Evolutionary conservation across 805 yeast genomes (phyloP).

Genomic region (Priceomyces carsonii): DNA sequence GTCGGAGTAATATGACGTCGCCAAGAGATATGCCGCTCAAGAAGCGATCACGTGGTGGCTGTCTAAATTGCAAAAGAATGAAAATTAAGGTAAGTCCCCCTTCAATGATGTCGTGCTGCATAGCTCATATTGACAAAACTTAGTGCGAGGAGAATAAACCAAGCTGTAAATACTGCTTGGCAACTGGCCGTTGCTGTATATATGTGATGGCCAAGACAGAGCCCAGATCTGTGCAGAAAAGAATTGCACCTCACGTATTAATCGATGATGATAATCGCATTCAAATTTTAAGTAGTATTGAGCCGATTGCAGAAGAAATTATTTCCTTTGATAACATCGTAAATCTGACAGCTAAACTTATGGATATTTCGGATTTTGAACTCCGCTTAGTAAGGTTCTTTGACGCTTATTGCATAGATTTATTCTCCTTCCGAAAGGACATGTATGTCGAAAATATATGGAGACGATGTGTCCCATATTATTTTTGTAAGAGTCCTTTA

Average conservation of each 20-base stretch:
- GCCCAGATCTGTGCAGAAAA: too few relatives aligned
- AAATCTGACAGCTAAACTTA: constrained; percentile 19
- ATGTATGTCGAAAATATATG: constrained; percentile 21
- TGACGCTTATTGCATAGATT: constrained; percentile 25
- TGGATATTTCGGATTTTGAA: constrained; percentile 13
- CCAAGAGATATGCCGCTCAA: too few relatives aligned
- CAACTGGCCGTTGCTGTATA: constrained; percentile 20
- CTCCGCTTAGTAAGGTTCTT: constrained; percentile 16
- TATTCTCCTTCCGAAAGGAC: constrained; percentile 26
- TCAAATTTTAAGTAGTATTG: too few relatives aligned
- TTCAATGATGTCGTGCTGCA: too few relatives aligned
- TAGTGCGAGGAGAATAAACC: constrained; percentile 27
- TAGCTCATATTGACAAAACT: too few relatives aligned
- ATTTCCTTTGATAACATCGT: too few relatives aligned
- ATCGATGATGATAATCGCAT: too few relatives aligned
- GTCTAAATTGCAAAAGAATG: constrained; percentile 14
- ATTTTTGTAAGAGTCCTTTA: constrained; percentile 23
- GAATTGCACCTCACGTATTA: too few relatives aligned
- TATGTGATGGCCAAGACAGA: too few relatives aligned
- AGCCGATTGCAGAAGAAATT: too few relatives aligned
- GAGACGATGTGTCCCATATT: constrained; percentile 25
- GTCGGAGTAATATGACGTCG: too few relatives aligned
- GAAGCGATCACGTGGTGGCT: constrained; percentile 8
- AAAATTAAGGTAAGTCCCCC: constrained; percentile 15
- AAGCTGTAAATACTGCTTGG: constrained; percentile 26